Percentiles rank a stretch among this genome's conserved stretches.
These are phyloP conservation scores for Cercospora zeae-maydis DNA, from an alignment of 2,329 filamentous ascomycete genomes.

Conservation along the genomic window DNA sequence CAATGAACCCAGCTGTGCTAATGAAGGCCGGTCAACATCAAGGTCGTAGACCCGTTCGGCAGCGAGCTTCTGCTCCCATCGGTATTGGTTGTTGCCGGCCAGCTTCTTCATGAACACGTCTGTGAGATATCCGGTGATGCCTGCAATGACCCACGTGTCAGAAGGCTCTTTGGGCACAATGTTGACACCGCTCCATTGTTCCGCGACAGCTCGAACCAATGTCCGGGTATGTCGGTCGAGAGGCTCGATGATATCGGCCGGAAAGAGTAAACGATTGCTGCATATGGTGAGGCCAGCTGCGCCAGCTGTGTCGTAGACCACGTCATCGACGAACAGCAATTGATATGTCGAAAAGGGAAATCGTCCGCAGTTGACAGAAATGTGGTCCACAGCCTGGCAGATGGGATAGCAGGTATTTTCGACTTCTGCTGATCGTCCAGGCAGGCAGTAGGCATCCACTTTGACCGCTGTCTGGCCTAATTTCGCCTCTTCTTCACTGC, in stretches of 20 bases:
- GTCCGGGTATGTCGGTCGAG: constrained; percentile 77
- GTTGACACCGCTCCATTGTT: constrained; percentile 92
- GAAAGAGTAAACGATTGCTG: constrained; percentile 80
- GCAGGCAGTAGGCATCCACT: constrained; percentile 86
- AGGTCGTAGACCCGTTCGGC: constrained; percentile 77
- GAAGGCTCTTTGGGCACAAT: constrained; percentile 76
- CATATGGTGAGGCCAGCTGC: constrained; percentile 82
- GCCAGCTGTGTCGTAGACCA: constrained; percentile 68
- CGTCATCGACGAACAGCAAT: constrained; percentile 89
- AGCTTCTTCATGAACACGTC: constrained; percentile 87
- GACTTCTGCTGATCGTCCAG: constrained; percentile 75
- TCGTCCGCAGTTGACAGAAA: constrained; percentile 80
- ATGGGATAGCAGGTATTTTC: constrained; percentile 83
- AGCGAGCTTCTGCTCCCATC: constrained; percentile 81
- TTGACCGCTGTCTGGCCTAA: constrained; percentile 84
- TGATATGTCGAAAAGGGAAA: constrained; percentile 94
- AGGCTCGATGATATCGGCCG: constrained; percentile 78
- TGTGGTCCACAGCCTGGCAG: constrained; percentile 83
- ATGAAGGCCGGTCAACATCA: constrained; percentile 76
- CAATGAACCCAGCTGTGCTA: constrained; percentile 73
- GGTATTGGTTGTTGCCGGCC: constrained; percentile 91
- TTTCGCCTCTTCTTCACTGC: constrained; percentile 87
- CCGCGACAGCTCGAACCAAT: constrained; percentile 78
- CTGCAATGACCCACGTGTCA: constrained; percentile 86
- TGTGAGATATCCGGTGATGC: constrained; percentile 90